Evolutionary conservation across 208 protist genomes (phyloP), one percentile per base, ranked within the genome.

Genomic region (Herpetomonas muscarum): DNA sequence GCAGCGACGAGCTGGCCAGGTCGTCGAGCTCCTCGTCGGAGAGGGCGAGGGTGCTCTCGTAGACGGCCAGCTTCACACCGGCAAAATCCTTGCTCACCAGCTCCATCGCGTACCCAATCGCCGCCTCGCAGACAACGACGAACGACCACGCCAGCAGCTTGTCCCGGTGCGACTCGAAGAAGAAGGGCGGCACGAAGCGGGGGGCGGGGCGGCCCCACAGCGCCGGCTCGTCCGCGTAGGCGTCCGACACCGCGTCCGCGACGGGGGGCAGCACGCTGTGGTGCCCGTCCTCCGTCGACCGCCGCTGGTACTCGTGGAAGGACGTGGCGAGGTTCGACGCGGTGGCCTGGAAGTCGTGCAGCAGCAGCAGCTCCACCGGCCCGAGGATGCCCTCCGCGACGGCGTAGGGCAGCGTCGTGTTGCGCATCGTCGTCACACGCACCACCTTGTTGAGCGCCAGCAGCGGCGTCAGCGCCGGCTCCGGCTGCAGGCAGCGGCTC

Each of bases 111-210:
- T 77, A 70, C 15, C 62, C 59, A 13, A 68, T 68, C 12, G 75
- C 69, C 10, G 62, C 60, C 60, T 82, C 75, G 51, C 70, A 75
- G 36, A 77, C 50, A 17, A 74, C 66, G 50, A 77, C 54, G 4
- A 55, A 46, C 36, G 66, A 63, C 75, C 75, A 82, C 39, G 61
- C 68, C 13, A 82, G 57, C 32, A 82, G 31, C 29, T 58, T 74
- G 46, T 78, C 66, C 28, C 65, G 75, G 59, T 82, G 70, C 3
- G 66, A 70, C 32, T 69, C 53, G 31, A 72, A 55, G 65, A 82
- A 82, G 45, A 78, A 76, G 19, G 68, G 58, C 13, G 28, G 12
- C 13, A 61, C 24, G 17, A 47, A 25, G 50, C 50, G 13, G 13
- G 15, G 22, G 10, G 29, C 19, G 34, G 29, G 0, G 15, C 28